These are phyloP conservation scores for Chernovozyma aurita DNA, from an alignment of 1,139 yeast species.

Conservation along the genomic window DNA sequence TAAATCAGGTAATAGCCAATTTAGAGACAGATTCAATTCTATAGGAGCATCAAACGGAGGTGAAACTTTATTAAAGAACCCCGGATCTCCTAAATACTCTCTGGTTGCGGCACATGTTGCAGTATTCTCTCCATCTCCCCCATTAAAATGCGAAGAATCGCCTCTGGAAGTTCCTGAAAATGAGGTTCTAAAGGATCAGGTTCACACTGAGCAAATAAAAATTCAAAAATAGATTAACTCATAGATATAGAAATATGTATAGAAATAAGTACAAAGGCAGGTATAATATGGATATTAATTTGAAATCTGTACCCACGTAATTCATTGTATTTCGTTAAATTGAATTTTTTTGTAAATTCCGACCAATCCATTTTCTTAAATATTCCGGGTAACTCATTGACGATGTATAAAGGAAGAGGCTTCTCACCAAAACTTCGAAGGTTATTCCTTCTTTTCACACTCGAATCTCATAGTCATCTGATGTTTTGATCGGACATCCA, in stretches of 20 bases:
- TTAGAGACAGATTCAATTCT: not conserved
- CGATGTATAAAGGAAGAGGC: too few relatives aligned
- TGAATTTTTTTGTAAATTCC: too few relatives aligned
- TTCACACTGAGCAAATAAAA: not conserved
- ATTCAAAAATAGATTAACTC: not conserved
- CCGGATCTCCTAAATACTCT: conserved; percentile 1
- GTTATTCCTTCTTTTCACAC: conserved; percentile 6
- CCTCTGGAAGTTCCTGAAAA: not conserved
- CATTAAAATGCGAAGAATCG: conserved; percentile 7
- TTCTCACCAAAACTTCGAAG: too few relatives aligned
- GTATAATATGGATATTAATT: too few relatives aligned
- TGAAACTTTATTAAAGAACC: not conserved
- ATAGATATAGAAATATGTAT: not conserved
- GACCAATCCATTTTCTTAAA: too few relatives aligned
- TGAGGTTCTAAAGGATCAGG: not conserved
- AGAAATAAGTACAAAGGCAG: too few relatives aligned
- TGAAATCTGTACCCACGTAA: too few relatives aligned
- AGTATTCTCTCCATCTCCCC: conserved; percentile 7
- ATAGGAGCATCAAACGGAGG: conserved; percentile 3
- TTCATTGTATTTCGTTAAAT: too few relatives aligned
- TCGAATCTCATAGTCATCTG: conserved; percentile 7
- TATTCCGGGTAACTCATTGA: too few relatives aligned
- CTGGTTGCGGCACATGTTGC: conserved; percentile 2
- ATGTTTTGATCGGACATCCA: conserved; percentile 18
- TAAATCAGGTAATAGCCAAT: conserved; percentile 2